Evolutionary conservation across 208 protist species (phyloP), one percentile per base, ranked within the genome.

Genomic region (Novymonas esmeraldas): DNA sequence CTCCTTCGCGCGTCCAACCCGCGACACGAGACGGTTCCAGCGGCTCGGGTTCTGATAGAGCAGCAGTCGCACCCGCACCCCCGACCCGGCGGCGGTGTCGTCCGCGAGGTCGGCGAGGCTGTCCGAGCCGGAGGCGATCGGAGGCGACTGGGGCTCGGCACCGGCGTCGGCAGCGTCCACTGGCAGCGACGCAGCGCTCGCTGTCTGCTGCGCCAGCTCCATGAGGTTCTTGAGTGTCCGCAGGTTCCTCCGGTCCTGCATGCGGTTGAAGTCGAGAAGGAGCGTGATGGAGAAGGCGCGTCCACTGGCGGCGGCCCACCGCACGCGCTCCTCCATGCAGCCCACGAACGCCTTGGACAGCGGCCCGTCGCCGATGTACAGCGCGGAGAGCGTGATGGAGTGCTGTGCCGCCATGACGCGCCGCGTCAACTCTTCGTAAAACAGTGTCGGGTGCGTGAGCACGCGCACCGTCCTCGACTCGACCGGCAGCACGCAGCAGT

Each of bases 291-390:
- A 62, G 36, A 94, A 81, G 4, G 78, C 36, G 20, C 59, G 57
- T 1, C 58, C 66, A 5, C 31, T n/a, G 6, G 60, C 52, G 2
- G 55, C 64, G 0, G 70, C 64, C 64, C 79, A 77, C 46, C 59
- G 55, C 7, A 88, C 79, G 49, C 82, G 77, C 31, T 87, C 60
- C 59, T 85, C 76, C 39, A 94, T 41, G 49, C 73, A 82, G 18
- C 45, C 70, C 6, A 93, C 70, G 28, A 97, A 79, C 26, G 73
- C 59, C 33, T 46, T 28, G 2, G 85, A 84, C 20, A 90, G 82
- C 46, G 75, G 75, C 16, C 87, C 87, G 33, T 89, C 84, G 46
- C 92, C 89, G n/a, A 97, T 73, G 78, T 97, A 97, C 0, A 97
- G 77, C 7, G 88, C 88, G 5, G 85, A 91, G 20, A 97, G 79